Evolutionary conservation across 73 alveolate species (phyloP), one percentile per base, ranked within the genome.

Genomic region (Diophrys appendiculata): DNA sequence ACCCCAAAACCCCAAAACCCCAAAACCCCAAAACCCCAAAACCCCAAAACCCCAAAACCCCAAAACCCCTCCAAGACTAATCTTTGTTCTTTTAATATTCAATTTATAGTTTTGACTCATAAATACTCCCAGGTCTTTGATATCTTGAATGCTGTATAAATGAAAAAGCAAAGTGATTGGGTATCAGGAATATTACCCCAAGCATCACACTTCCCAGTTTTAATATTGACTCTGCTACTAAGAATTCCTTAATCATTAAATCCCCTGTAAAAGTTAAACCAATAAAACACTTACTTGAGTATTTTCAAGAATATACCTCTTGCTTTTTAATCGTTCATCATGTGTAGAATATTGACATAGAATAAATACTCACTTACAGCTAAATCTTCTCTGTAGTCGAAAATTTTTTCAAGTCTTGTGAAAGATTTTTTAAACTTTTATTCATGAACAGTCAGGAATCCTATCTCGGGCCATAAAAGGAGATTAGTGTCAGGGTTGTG

Each of bases 401-500:
- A 65, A 25, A 52, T 2, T 11, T 60, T 68, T 65, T 77, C 64
- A 11, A 77, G 60, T 30, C 65, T 60, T 23, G 25, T 33, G 28
- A 77, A 65, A 2, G 88, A 79, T 13, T 34, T 23, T 52, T 68
- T 79, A 54, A 27, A 69, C 26, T 33, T 69, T 11, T n/a, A 25
- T 43, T 79, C 81, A 79, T 68, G 77, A 13, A 64, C 33, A 0
- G 76, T n/a, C n/a, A 69, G 1, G 54, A 77, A 77, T 26, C 72
- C 86, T n/a, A 69, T 69, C 25, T 79, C 81, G 3, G 76, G 88
- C 88, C 88, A 79, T 1, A 79, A 65, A 22, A 79, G 74, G 26
- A 79, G 34, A n/a, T 60, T 75, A 79, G 80, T 79, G 75, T 79
- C 88, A 1, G 88, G 88, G 18, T 54, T 70, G 30, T 79, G 88